Percentiles rank a stretch among this genome's conserved stretches.
These are phyloP conservation scores for Sclerotinia minor DNA, from an alignment of 2,329 filamentous ascomycete genomes.

Conservation along the genomic window DNA sequence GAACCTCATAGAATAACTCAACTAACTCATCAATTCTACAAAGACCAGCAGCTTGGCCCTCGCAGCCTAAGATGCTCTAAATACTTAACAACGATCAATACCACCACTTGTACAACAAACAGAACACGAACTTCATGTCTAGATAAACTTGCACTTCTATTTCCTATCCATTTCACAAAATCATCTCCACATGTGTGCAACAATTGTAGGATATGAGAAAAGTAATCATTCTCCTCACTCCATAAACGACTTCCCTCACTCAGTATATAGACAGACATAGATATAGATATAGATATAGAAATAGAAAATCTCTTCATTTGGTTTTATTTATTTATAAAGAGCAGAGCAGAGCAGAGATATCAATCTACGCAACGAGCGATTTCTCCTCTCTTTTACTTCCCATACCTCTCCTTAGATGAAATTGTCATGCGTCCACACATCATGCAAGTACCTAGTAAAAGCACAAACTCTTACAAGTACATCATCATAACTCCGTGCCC, in stretches of 20 bases:
- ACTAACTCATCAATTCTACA: conserved; percentile 25
- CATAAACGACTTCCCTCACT: conserved; percentile 13
- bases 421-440: background rate
- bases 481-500: conserved; percentile 6
- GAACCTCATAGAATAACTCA: too few relatives aligned
- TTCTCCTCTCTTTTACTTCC: background rate
- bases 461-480: background rate
- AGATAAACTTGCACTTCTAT: conserved; percentile 10
- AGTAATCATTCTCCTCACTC: conserved; percentile 7
- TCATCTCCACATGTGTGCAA: conserved; percentile 18
- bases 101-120: conserved; percentile 13
- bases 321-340: background rate
- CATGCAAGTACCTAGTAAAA: background rate
- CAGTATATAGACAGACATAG: conserved; percentile 14
- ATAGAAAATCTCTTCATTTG: conserved; percentile 8
- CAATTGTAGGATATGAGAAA: conserved; percentile 19
- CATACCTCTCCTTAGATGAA: background rate
- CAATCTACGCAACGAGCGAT: background rate
- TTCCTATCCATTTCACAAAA: background rate
- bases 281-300: conserved; percentile 16
- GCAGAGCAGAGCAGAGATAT: background rate
- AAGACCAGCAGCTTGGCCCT: conserved; percentile 40
- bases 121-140: conserved; percentile 17
- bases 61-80: conserved; percentile 23
- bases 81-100: background rate